Evolutionary conservation across 345 rosid genomes (phyloP).

Genomic region (Bretschneidera sinensis): DNA sequence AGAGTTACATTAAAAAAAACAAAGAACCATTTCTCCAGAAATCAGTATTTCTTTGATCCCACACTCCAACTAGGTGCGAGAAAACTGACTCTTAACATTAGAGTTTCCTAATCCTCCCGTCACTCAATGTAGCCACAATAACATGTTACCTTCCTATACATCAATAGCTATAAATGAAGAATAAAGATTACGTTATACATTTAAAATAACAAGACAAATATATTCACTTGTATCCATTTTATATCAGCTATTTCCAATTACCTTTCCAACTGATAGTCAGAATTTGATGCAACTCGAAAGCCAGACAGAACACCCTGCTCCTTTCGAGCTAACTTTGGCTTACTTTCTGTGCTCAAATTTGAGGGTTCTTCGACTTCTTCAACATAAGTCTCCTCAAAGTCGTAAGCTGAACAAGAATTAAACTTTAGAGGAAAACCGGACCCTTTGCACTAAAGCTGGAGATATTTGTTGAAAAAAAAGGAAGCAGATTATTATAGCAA

Average conservation of each 20-base stretch:
- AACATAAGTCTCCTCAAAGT: constrained; percentile 58
- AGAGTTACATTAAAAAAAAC: background rate
- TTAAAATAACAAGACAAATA: constrained; percentile 8
- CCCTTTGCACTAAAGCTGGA: constrained; percentile 4
- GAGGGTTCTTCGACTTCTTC: constrained; percentile 79
- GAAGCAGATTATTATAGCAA: constrained; percentile 1
- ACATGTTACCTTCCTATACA: background rate
- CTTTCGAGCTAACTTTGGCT: constrained; percentile 50
- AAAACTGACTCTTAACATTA: background rate
- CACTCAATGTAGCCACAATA: too few relatives aligned
- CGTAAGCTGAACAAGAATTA: constrained; percentile 47
- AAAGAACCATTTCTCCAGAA: background rate
- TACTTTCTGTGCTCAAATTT: constrained; percentile 39
- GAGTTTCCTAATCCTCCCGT: too few relatives aligned
- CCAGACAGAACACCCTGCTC: constrained; percentile 70
- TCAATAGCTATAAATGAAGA: background rate
- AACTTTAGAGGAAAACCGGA: constrained; percentile 6
- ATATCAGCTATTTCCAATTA: constrained; percentile 22
- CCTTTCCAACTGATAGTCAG: constrained; percentile 75
- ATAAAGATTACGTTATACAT: background rate
- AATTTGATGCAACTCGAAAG: constrained; percentile 55
- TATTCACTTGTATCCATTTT: background rate
- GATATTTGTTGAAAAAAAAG: too few relatives aligned
- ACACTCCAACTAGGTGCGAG: background rate
- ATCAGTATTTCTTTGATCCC: background rate